Percentiles rank a stretch among this genome's conserved stretches.
Conservation (phyloP, 306 rosid genomes). For the cucumber (Cucumis sativus) region DNA sequence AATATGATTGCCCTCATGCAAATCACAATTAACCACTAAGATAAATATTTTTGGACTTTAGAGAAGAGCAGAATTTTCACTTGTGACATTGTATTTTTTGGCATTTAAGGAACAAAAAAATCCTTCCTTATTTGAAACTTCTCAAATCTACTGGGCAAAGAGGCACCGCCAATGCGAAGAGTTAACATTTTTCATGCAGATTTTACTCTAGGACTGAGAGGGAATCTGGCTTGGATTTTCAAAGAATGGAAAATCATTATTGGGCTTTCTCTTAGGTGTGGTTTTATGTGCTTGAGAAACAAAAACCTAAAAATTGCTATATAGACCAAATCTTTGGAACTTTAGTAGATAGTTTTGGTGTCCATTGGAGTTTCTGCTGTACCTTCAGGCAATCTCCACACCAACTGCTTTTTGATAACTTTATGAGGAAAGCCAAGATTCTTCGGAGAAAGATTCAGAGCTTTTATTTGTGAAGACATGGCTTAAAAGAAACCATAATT, state of each 20-base stretch:
- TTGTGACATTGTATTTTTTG: not conserved
- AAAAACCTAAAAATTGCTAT: not conserved
- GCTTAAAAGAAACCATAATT: not conserved
- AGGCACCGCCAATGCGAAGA: not conserved
- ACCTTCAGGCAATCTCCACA: not conserved
- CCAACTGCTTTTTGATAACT: not conserved
- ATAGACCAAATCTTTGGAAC: not conserved
- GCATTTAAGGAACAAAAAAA: not conserved
- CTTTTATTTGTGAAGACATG: not conserved
- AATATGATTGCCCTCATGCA: not conserved
- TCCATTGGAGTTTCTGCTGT: not conserved
- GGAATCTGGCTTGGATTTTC: not conserved
- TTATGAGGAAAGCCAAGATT: not conserved
- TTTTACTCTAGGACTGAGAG: not conserved
- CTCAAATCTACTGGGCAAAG: not conserved
- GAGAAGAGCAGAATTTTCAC: not conserved
- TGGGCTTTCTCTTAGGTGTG: not conserved
- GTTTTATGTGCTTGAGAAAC: not conserved
- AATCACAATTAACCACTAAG: not conserved
- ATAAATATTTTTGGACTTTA: not conserved
- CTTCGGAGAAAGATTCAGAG: not conserved
- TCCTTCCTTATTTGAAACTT: not conserved
- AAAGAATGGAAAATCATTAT: not conserved
- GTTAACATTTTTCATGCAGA: not conserved
- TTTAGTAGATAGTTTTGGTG: not conserved